Percentiles rank a stretch among this genome's conserved stretches.
Evolutionary conservation across 768 basidiomycete genomes (phyloP).

Genomic region (Tricholoma bakamatsutake): DNA sequence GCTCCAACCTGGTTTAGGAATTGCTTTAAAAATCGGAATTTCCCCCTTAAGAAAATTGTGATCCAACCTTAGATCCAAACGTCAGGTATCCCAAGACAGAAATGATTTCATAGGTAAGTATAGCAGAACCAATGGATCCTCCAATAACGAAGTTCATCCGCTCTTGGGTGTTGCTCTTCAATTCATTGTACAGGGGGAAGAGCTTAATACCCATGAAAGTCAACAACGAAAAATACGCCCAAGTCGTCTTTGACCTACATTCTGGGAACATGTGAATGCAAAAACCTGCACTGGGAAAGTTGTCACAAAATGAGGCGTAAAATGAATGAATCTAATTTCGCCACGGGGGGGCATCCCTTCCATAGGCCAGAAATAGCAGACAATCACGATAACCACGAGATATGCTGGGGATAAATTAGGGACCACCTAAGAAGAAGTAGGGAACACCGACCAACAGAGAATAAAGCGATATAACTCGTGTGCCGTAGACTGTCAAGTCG

Average conservation of each 20-base stretch:
- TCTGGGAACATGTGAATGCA: constrained; percentile 90
- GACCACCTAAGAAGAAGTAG: background rate
- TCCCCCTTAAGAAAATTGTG: background rate
- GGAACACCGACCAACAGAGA: constrained; percentile 69
- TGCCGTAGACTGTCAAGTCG: constrained; percentile 82
- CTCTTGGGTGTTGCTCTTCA: constrained; percentile 70
- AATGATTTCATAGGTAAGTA: constrained; percentile 83
- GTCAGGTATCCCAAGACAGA: constrained; percentile 88
- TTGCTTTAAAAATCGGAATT: background rate
- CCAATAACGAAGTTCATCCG: constrained; percentile 88
- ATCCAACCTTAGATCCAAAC: constrained; percentile 75
- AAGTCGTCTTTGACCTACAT: constrained; percentile 44
- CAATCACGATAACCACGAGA: constrained; percentile 72
- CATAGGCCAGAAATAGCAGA: constrained; percentile 72
- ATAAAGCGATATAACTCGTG: constrained; percentile 87
- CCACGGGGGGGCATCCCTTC: constrained; percentile 58
- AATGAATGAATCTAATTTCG: constrained; percentile 64
- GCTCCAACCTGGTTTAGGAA: constrained; percentile 58
- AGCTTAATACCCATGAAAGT: constrained; percentile 40
- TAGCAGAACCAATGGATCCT: constrained; percentile 79
- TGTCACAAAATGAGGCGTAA: constrained; percentile 72
- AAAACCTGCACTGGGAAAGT: constrained; percentile 94
- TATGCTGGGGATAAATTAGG: constrained; percentile 46
- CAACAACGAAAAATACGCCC: constrained; percentile 2
- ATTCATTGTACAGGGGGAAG: constrained; percentile 92